Base-by-base conservation (phyloP, 345 rosid genomes). In the Citrus mangshanensis region DNA sequence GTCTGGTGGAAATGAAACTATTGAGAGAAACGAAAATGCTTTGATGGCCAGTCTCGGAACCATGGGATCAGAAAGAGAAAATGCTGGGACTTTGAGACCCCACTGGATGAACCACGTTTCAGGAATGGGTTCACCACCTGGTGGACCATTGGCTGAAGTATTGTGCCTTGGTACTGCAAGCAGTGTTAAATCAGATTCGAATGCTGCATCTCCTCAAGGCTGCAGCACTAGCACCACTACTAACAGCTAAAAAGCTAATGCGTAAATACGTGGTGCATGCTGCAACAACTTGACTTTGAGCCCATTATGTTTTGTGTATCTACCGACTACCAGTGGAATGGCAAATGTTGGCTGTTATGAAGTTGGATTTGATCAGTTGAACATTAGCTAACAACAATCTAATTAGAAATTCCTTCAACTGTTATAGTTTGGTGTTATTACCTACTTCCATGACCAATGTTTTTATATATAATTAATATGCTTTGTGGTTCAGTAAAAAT, bases 131-230 rank as follows among this genome's bases (percentile, higher is more conserved):
- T 82, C 90, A 27, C 81, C 88, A 3, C 89, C 88, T 21, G 91
- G 89, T 14, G 90, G 92, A 68, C 92, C 92, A 3, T 73, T 89
- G 79, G 92, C 88, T 25, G 90, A 89, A 80, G 92, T 88, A 24
- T 73, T 89, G 65, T 82, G 88, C 81, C 86, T 83, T 10, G 90
- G 92, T 67, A 80, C 78, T 60, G 65, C 88, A 1, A 78, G 77
- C 18, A 25, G 68, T 49, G 72, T 81, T 21, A 77, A 74, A 70
- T 55, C 81, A 24, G 81, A 79, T 74, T 74, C 85, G 25, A 84
- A 49, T 27, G 66, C 51, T 5, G 74, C 82, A 25, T 73, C 85
- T 3, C 71, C 88, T 58, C 75, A 42, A 65, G 75, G 75, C 38
- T 73, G 82, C 68, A 77, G 75, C 80, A 78, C 70, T 71, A 70